phyloP scores from a whole-genome alignment of 106 monocot species.

The Triglochin maritima region DNA sequence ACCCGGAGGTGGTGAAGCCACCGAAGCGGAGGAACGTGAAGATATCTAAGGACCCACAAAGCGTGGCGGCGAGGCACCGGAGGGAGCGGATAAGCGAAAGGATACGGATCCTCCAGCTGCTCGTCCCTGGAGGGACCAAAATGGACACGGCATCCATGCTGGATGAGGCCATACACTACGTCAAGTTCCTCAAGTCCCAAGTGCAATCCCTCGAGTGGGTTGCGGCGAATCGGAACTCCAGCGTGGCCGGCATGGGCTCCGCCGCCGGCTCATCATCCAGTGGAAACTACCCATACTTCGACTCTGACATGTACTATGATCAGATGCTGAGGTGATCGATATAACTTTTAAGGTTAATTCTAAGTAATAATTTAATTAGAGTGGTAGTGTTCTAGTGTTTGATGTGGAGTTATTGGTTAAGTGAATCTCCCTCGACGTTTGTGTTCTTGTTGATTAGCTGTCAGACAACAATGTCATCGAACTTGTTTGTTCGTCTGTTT shows the following conservation, averaged over 20 bases:
- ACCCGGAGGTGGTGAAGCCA: constrained; percentile 63
- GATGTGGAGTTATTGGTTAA: no score
- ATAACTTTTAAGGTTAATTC: no score
- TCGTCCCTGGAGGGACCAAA: constrained; percentile 86
- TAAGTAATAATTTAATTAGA: no score
- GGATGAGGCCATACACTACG: constrained; percentile 81
- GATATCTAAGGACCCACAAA: constrained; percentile 89
- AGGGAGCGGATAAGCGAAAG: constrained; percentile 79
- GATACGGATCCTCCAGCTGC: constrained; percentile 70
- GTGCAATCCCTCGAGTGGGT: constrained; percentile 61
- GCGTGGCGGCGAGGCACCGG: constrained; percentile 82
- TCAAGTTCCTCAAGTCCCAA: constrained; percentile 85
- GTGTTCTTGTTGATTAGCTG: no score
- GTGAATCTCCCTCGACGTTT: no score
- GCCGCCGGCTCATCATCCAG: neutral
- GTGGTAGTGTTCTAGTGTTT: no score
- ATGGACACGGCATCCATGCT: constrained; percentile 98
- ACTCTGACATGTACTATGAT: neutral
- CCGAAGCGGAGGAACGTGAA: constrained; percentile 76
- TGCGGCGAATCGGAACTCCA: constrained; percentile 11
- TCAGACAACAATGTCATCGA: no score
- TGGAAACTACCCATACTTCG: neutral
- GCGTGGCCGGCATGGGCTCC: neutral
- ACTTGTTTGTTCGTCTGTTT: no score
- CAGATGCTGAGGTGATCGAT: neutral